Base-by-base conservation (phyloP, 805 yeast genomes). In the Candida sanyiensis region DNA sequence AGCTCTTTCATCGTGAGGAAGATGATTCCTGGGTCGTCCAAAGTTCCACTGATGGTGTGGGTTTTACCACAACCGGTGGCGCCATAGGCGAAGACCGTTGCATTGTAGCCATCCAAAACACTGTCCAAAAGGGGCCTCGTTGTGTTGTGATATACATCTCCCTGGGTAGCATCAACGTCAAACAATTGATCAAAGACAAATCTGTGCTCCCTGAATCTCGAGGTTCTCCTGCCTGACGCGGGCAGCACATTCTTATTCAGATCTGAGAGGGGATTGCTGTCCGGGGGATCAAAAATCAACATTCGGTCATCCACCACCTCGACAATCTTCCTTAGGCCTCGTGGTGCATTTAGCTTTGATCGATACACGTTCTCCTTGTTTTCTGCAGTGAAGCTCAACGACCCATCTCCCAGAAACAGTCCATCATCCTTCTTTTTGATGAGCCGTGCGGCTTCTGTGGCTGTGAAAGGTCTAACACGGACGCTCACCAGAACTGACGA, bases 61-160 rank as follows among this genome's bases (percentile, higher is more conserved):
- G 97, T 89, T 56, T 89, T 89, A n/a, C 97, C 97, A 59, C 97
- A 89, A 0, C 97, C 97, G 0, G 97, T 89, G 21, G 97, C 95
- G 1, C 97, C 97, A 57, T 89, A 89, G 1, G 97, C 97, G 65
- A 89, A 89, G 0, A 89, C 86, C 0, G 96, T 87, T 6, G 95
- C 81, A 57, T 90, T 88, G 60, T 67, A 85, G 1, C 97, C 97
- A 45, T 84, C 93, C 29, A 89, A 58, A 0, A 87, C 78, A 28
- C 80, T 72, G 44, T 80, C 86, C 7, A 89, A 64, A 34, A 87
- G 63, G 0, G 95, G 90, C 36, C 69, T 65, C 0, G 95, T 76
- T 1, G 95, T 85, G 22, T 61, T 58, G 19, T 63, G 54, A 54
- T 75, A 89, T 0, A 89, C 85, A 6, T 81, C 80, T 8, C 70